Conservation (phyloP, 495 filamentous ascomycete species). For the Penicillium egyptiacum region DNA sequence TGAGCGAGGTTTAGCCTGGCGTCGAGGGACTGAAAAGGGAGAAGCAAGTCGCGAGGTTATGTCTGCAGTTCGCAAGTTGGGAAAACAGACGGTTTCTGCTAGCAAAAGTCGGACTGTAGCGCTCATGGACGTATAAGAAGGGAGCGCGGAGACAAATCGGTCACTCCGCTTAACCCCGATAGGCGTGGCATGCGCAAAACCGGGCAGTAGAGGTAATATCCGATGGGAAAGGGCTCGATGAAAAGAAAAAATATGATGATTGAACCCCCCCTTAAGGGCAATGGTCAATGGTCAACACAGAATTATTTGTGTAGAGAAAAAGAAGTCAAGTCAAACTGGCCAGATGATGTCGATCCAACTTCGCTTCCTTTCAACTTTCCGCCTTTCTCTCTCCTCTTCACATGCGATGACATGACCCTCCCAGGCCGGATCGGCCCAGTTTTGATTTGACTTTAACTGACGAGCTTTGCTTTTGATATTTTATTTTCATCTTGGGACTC, state of each 20-base stretch:
- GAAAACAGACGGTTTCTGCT: constrained; percentile 13
- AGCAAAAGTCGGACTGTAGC: constrained; percentile 13
- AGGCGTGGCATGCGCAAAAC: constrained; percentile 15
- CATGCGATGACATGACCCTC: constrained; percentile 25
- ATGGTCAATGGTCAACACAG: constrained; percentile 14
- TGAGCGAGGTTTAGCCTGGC: constrained; percentile 23
- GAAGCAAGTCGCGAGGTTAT: constrained; percentile 5
- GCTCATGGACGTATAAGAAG: constrained; percentile 21
- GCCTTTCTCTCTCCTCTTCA: constrained; percentile 18
- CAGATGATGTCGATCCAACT: constrained; percentile 18
- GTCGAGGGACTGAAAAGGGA: constrained; percentile 21
- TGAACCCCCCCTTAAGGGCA: constrained; percentile 2
- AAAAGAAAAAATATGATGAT: neutral
- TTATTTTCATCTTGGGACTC: neutral
- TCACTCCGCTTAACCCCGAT: constrained; percentile 31
- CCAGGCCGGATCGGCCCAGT: constrained; percentile 35
- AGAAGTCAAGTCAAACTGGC: constrained; percentile 12
- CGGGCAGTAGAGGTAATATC: constrained; percentile 8
- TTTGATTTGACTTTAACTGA: constrained; percentile 11
- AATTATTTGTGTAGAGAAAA: constrained; percentile 6
- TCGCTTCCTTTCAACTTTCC: constrained; percentile 16
- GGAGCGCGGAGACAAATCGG: constrained; percentile 26
- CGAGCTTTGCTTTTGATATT: constrained; percentile 4
- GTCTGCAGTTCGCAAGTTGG: constrained; percentile 5
- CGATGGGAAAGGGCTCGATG: constrained; percentile 9